A percentile compares a stretch with the other conserved stretches of the same genome.
These are phyloP conservation scores for Diaporthe aspalathi DNA, from an alignment of 2,329 filamentous ascomycete genomes.

Conservation along the genomic window DNA sequence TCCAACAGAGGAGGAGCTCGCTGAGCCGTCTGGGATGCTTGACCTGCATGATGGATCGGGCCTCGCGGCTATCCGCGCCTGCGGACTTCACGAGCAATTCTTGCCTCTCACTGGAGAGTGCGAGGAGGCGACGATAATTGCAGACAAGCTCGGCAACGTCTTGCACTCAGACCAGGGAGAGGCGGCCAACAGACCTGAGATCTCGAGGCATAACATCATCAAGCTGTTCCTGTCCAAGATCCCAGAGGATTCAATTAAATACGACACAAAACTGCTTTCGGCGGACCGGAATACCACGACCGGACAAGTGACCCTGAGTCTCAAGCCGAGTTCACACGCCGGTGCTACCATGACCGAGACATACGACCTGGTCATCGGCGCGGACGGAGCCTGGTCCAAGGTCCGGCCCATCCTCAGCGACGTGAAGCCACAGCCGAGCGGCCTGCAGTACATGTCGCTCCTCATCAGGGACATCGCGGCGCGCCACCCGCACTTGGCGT, in stretches of 20 bases:
- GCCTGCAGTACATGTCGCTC: constrained; percentile 52
- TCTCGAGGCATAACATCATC: constrained; percentile 50
- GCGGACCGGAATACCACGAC: constrained; percentile 12
- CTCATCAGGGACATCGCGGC: constrained; percentile 49
- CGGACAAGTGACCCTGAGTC: constrained; percentile 37
- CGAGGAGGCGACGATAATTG: constrained; percentile 52
- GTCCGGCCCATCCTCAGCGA: constrained; percentile 51
- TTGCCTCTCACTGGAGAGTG: constrained; percentile 54
- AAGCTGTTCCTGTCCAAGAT: constrained; percentile 49
- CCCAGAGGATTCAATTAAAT: constrained; percentile 50
- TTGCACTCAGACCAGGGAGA: constrained; percentile 43
- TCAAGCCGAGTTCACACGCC: constrained; percentile 39
- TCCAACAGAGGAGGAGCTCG: constrained; percentile 45
- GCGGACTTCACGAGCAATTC: constrained; percentile 58
- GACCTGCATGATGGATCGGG: constrained; percentile 62
- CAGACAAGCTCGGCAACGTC: constrained; percentile 47
- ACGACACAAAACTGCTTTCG: constrained; percentile 51
- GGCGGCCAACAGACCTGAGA: constrained; percentile 49
- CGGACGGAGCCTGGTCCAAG: constrained; percentile 55
- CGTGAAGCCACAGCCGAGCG: constrained; percentile 52
- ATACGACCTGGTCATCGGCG: constrained; percentile 54
- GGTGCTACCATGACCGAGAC: constrained; percentile 39
- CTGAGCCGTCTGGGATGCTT: constrained; percentile 54
- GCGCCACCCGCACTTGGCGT: constrained; percentile 52
- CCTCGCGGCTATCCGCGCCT: constrained; percentile 56